Evolutionary conservation across 768 basidiomycete genomes (phyloP), one percentile per base, ranked within the genome.

Genomic region (Termitomyces sp.): DNA sequence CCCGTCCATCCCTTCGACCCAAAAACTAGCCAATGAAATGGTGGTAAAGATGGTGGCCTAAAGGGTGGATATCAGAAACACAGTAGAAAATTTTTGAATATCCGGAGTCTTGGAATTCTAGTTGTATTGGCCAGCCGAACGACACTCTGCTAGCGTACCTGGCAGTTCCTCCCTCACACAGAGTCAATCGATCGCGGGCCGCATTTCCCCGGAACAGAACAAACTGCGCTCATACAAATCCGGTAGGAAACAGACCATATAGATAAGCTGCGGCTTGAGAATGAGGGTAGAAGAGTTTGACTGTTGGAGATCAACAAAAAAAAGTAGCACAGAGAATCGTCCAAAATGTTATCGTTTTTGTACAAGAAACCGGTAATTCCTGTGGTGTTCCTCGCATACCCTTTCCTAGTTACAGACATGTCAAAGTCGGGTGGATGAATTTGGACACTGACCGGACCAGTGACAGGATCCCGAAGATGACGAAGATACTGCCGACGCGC

Each of bases 121-220:
- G 57, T 53, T 59, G 45, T 58, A 37, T 60, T 54, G 47, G 57
- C 52, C 37, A 60, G 34, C 39, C 33, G 34, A 41, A 48, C 56
- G 63, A 63, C 63, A 57, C 30, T 49, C 54, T 58, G 31, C 37
- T 27, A 58, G 54, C 60, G 63, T 56, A 56, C 60, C 59, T 63
- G 55, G 57, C 30, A 57, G 49, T 63, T 63, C 63, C 58, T 50
- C 16, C 49, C 45, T 58, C 54, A 47, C 22, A 55, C 49, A 52
- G 33, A 58, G 57, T 50, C 34, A 49, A 58, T 58, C 46, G 22
- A 56, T 63, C 50, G 48, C 44, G 50, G 18, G 20, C 34, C 20
- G 45, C 12, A 18, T 20, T 45, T 44, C 4, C 22, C 47, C 52
- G 27, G 39, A 31, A 11, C 24, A 52, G 50, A n/a, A 22, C 39